Base-by-base conservation (phyloP, 2,329 filamentous ascomycete genomes). In the Clonostachys rosea region DNA sequence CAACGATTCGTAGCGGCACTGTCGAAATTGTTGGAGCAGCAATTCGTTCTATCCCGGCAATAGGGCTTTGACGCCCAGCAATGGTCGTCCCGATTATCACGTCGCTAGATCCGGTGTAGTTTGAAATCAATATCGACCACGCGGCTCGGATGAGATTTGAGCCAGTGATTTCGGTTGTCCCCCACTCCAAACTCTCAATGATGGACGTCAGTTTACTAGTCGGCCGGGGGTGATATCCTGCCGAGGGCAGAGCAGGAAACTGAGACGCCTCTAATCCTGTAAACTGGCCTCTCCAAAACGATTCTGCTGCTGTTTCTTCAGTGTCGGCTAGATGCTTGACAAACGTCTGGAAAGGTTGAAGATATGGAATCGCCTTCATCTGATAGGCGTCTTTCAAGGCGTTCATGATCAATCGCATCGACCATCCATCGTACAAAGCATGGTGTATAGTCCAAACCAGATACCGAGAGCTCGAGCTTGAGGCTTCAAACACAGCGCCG, bases 301-400 rank as follows among this genome's bases (percentile, higher is more conserved):
- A n/a, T 18, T 1, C 14, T n/a, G 36, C 36, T n/a, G 17, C 36
- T 18, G 14, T 18, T 18, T 24, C 20, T 14, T 18, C 18, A 12
- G 30, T 20, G 9, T 8, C 20, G 35, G 17, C 12, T 17, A 45
- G 5, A 20, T 71, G 68, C 40, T 63, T 63, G 50, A 74, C 68
- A 46, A 73, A 74, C 34, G 64, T 57, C 46, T 66, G 68, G 55
- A 71, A 73, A 13, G 44, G 45, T 16, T 47, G 40, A 14, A 16
- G n/a, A 39, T 4, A n/a, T 39, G 36, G 36, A n/a, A n/a, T 8
- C 17, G 14, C 2, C n/a, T 17, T 16, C 11, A 7, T 30, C 6
- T 41, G 9, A 20, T 44, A 37, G 5, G 30, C 17, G 11, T 20
- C 10, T 30, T 11, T 18, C 16, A 44, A 10, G 30, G 24, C 18